phyloP scores from a whole-genome alignment of 768 basidiomycete genomes.

The Lactarius trivialis region DNA sequence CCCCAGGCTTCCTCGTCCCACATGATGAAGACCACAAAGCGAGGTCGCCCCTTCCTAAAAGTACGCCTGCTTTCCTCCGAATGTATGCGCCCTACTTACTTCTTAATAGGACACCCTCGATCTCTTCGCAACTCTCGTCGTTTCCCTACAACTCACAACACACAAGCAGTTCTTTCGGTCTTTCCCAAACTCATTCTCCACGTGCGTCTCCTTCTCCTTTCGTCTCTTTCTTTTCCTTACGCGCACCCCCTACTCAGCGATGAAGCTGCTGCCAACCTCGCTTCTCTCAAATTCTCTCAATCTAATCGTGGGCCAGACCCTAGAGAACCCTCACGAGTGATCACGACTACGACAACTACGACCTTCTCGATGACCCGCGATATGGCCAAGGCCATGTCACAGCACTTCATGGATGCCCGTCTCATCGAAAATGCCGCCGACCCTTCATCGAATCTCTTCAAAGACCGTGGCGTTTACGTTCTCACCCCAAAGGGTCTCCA shows the following conservation, averaged over 20 bases:
- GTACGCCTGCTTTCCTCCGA: slow-evolving; percentile 35
- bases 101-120: slow-evolving; percentile 88
- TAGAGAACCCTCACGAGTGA: slow-evolving; percentile 93
- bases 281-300: slow-evolving; percentile 96
- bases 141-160: slow-evolving; percentile 79
- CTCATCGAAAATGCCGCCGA: slow-evolving; percentile 96
- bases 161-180: slow-evolving; percentile 97
- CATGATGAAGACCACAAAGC: slow-evolving; percentile 98
- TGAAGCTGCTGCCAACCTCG: slow-evolving; percentile 88
- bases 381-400: slow-evolving; percentile 99
- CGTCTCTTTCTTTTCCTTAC: slow-evolving; percentile 9
- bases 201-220: slow-evolving; percentile 49
- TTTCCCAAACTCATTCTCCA: slow-evolving; percentile 91
- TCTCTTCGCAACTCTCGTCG: slow-evolving; percentile 93
- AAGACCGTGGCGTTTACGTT: slow-evolving; percentile 93
- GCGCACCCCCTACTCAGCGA: slow-evolving; percentile 47
- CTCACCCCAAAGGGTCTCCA: slow-evolving; percentile 98
- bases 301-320: slow-evolving; percentile 98
- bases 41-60: slow-evolving; percentile 91
- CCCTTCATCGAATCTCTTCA: slow-evolving; percentile 83
- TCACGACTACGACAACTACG: slow-evolving; percentile 98
- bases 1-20: slow-evolving; percentile 69
- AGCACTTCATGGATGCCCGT: slow-evolving; percentile 99
- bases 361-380: slow-evolving; percentile 99
- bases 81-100: not conserved